These are phyloP conservation scores for Eucalyptus curtisii DNA, from an alignment of 345 rosid species.

Conservation along the genomic window DNA sequence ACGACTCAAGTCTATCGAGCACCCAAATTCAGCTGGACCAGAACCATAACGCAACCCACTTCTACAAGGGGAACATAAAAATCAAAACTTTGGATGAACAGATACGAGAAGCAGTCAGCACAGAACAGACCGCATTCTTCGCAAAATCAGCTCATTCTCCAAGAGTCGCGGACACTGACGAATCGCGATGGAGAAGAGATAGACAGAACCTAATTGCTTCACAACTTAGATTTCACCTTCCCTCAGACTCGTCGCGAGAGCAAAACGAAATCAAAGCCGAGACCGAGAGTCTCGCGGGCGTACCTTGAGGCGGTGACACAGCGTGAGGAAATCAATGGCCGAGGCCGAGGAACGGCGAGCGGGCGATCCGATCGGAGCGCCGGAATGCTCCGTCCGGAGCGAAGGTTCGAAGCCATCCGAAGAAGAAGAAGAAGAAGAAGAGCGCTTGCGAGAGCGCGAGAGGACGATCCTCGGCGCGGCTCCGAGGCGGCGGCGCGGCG, in stretches of 20 bases:
- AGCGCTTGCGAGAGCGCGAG: conserved; percentile 28
- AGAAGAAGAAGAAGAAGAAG: not conserved
- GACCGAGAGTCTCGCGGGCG: not conserved
- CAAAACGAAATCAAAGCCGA: not conserved
- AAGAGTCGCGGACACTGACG: not conserved
- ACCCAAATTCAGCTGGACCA: not conserved
- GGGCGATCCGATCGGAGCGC: conserved; percentile 3
- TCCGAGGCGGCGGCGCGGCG: not conserved
- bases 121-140: not conserved
- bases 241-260: not conserved
- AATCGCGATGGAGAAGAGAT: not conserved
- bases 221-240: not conserved
- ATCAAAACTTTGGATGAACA: not conserved
- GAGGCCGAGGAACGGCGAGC: conserved; percentile 20
- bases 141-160: not conserved
- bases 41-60: not conserved
- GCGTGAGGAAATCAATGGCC: conserved; percentile 75
- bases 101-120: not conserved
- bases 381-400: conserved; percentile 5
- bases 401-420: conserved; percentile 12
- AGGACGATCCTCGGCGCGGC: conserved; percentile 21
- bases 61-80: not conserved
- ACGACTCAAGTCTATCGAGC: not conserved
- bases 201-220: not conserved
- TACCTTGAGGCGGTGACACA: conserved; percentile 86